These are phyloP conservation scores for Thelephora ganbajun DNA, from an alignment of 768 basidiomycete genomes.

Conservation along the genomic window DNA sequence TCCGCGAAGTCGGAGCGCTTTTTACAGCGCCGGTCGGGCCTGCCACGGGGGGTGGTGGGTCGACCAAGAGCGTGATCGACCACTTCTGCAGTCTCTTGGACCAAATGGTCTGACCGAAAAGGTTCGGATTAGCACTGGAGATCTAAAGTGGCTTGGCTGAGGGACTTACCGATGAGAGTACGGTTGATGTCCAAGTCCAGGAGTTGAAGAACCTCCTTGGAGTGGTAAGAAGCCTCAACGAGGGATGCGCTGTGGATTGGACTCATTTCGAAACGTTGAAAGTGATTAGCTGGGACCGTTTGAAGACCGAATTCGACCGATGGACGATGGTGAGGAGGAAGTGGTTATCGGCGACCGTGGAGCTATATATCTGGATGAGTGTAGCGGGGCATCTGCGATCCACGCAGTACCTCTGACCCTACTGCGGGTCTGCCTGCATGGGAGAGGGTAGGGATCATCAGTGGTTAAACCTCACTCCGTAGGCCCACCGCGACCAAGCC, in stretches of 20 bases:
- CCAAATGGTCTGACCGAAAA: constrained; percentile 36
- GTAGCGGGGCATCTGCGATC: too few relatives aligned
- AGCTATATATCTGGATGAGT: too few relatives aligned
- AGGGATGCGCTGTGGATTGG: constrained; percentile 32
- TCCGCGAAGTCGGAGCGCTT: constrained; percentile 38
- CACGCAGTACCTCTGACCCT: too few relatives aligned
- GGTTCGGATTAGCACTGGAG: constrained; percentile 2
- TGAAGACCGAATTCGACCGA: too few relatives aligned
- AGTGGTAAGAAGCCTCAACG: constrained; percentile 42
- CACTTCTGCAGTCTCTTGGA: constrained; percentile 48
- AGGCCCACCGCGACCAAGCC: too few relatives aligned
- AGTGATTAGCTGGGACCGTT: too few relatives aligned
- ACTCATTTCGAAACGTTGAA: background rate
- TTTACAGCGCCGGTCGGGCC: constrained; percentile 26
- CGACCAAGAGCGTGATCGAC: constrained; percentile 58
- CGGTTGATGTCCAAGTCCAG: constrained; percentile 43
- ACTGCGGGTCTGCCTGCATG: too few relatives aligned
- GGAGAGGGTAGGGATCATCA: too few relatives aligned
- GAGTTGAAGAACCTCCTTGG: constrained; percentile 47
- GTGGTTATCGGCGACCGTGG: too few relatives aligned
- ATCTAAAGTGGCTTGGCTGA: background rate
- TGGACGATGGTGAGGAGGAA: too few relatives aligned
- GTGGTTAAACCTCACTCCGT: too few relatives aligned
- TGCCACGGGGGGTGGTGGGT: constrained; percentile 28
- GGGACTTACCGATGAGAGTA: constrained; percentile 42